phyloP scores from a whole-genome alignment of 441 rosid species.

The Euphorbia celastroides region DNA sequence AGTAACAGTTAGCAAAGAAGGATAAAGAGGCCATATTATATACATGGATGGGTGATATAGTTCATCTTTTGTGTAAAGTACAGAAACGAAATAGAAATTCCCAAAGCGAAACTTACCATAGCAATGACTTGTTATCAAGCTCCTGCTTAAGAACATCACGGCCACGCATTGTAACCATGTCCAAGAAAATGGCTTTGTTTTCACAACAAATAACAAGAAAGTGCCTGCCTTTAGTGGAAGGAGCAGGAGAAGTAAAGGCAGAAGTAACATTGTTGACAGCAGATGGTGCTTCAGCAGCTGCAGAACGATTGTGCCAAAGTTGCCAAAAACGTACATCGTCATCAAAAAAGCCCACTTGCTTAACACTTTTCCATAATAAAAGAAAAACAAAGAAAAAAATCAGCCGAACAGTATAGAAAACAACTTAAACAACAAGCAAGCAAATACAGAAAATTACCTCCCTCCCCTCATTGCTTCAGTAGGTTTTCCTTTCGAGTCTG shows the following conservation, averaged over 20 bases:
- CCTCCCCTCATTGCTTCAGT: conserved; percentile 97
- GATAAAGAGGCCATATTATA: background rate
- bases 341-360: conserved; percentile 92
- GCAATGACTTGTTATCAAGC: conserved; percentile 87
- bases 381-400: background rate
- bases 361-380: conserved; percentile 50
- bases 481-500: conserved; percentile 79
- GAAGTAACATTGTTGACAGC: conserved; percentile 81
- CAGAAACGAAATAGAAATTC: background rate
- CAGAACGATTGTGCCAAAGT: conserved; percentile 84
- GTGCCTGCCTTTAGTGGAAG: conserved; percentile 93
- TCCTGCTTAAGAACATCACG: conserved; percentile 97
- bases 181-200: conserved; percentile 94
- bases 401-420: background rate
- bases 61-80: background rate
- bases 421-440: background rate
- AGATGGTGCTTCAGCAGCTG: conserved; percentile 92
- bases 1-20: conserved; percentile 3
- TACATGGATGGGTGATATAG: background rate
- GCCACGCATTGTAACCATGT: conserved; percentile 96
- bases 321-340: conserved; percentile 97
- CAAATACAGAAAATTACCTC: conserved; percentile 40
- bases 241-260: conserved; percentile 73
- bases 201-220: conserved; percentile 95
- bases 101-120: conserved; percentile 52